Evolutionary conservation across 805 yeast species (phyloP).

Genomic region (Candida silvicultrix): DNA sequence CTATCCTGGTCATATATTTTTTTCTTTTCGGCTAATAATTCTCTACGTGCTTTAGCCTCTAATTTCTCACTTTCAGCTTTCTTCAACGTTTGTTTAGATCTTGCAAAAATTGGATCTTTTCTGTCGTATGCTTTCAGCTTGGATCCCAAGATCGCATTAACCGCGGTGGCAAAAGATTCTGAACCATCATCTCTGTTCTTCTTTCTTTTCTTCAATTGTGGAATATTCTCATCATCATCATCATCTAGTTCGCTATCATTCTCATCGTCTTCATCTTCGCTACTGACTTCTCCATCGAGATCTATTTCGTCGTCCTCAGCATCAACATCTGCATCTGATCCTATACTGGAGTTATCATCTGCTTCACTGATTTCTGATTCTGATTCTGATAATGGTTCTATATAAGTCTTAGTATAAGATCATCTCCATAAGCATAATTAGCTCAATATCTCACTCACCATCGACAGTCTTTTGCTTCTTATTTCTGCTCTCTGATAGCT

Average conservation of each 20-base stretch:
- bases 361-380: constrained; percentile 9
- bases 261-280: constrained; percentile 18
- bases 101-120: constrained; percentile 83
- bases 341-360: neutral
- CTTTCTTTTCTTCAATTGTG: constrained; percentile 47
- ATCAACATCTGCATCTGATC: constrained; percentile 5
- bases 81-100: constrained; percentile 65
- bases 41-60: constrained; percentile 76
- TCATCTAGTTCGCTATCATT: constrained; percentile 16
- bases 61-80: constrained; percentile 75
- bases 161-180: constrained; percentile 72
- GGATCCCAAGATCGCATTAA: constrained; percentile 78
- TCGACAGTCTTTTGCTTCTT: neutral
- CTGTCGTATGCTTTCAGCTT: constrained; percentile 85
- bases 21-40: constrained; percentile 65
- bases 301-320: constrained; percentile 13
- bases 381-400: neutral
- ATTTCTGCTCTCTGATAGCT: neutral
- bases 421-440: neutral
- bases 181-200: constrained; percentile 65
- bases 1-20: constrained; percentile 61
- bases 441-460: neutral
- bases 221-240: constrained; percentile 32
- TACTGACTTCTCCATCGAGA: constrained; percentile 12
- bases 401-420: neutral